Conservation (phyloP, 352 stramenopile genomes). For the Phytophthora foliorum region DNA sequence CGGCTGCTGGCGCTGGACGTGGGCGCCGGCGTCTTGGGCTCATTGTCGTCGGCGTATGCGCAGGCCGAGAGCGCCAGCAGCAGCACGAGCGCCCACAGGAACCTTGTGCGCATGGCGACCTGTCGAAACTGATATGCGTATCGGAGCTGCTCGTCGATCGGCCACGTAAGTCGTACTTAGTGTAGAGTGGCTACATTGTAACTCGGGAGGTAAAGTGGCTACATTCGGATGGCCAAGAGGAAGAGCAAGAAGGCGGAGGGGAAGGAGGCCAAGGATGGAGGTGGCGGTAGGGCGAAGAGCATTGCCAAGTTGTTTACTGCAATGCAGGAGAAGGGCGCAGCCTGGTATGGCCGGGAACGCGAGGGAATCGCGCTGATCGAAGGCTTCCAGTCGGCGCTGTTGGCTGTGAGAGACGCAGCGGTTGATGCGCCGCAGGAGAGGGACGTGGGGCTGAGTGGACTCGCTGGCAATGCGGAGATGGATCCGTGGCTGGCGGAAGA, state of each 20-base stretch:
- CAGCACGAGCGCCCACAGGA: slow-evolving; percentile 45
- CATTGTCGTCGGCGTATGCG: slow-evolving; percentile 4
- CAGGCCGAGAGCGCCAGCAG: slow-evolving; percentile 15
- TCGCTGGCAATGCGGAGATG: slow-evolving; percentile 51
- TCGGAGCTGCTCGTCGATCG: slow-evolving; percentile 7
- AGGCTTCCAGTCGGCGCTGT: slow-evolving; percentile 71
- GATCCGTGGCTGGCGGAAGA: slow-evolving; percentile 79
- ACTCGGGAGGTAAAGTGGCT: too few relatives aligned
- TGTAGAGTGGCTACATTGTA: neutral
- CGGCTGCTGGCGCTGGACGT: slow-evolving; percentile 41
- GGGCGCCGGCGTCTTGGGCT: slow-evolving; percentile 21
- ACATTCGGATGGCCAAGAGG: slow-evolving; percentile 46
- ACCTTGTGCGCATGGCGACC: slow-evolving; percentile 22
- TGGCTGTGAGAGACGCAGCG: slow-evolving; percentile 44
- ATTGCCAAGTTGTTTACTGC: slow-evolving; percentile 43
- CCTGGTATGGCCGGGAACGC: slow-evolving; percentile 73
- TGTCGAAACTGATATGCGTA: slow-evolving; percentile 22
- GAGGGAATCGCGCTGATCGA: slow-evolving; percentile 76
- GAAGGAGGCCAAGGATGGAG: slow-evolving; percentile 6
- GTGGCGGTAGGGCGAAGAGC: neutral
- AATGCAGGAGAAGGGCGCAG: slow-evolving; percentile 52
- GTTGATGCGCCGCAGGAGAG: slow-evolving; percentile 15
- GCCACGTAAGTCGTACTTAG: slow-evolving; percentile 37
- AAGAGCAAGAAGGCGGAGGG: slow-evolving; percentile 37
- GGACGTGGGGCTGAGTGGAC: slow-evolving; percentile 26